These are phyloP conservation scores for Phytopythium montanum DNA, from an alignment of 352 stramenopile species.

Conservation along the genomic window DNA sequence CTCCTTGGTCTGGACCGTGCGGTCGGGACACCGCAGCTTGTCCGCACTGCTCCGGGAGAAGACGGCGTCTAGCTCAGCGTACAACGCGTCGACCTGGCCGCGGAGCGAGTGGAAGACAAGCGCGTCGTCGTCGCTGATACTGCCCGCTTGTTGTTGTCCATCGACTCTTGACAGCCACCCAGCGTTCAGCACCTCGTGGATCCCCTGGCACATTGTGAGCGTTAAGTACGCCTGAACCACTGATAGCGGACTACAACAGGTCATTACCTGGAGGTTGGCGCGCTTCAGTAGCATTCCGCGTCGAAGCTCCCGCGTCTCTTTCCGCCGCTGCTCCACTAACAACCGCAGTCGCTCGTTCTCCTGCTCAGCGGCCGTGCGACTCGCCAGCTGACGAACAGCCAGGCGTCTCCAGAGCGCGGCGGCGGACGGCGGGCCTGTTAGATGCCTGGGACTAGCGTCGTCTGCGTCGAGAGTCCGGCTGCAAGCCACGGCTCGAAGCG, in stretches of 20 bases:
- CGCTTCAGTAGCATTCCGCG: background rate
- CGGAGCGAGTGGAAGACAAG: slow-evolving; percentile 1
- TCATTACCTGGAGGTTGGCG: slow-evolving; percentile 4
- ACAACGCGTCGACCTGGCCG: background rate
- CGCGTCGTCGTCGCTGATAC: background rate
- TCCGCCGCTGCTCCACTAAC: background rate
- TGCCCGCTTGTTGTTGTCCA: background rate
- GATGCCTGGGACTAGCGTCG: background rate
- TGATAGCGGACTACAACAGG: background rate
- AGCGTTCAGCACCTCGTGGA: background rate
- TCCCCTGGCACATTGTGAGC: background rate
- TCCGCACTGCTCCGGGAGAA: background rate
- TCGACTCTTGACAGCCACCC: background rate
- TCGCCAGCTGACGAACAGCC: background rate
- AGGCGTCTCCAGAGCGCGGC: slow-evolving; percentile 2
- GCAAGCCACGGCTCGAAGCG: background rate
- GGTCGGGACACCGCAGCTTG: background rate
- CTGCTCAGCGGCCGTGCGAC: background rate
- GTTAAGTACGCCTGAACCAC: background rate
- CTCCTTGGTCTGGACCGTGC: background rate
- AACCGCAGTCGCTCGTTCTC: slow-evolving; percentile 1
- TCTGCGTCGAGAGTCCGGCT: background rate
- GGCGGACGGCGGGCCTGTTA: background rate
- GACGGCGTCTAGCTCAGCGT: background rate
- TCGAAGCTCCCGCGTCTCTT: slow-evolving; percentile 6